These are phyloP conservation scores for Pseudopyricularia cyperi DNA, from an alignment of 2,329 filamentous ascomycete species.

Conservation along the genomic window DNA sequence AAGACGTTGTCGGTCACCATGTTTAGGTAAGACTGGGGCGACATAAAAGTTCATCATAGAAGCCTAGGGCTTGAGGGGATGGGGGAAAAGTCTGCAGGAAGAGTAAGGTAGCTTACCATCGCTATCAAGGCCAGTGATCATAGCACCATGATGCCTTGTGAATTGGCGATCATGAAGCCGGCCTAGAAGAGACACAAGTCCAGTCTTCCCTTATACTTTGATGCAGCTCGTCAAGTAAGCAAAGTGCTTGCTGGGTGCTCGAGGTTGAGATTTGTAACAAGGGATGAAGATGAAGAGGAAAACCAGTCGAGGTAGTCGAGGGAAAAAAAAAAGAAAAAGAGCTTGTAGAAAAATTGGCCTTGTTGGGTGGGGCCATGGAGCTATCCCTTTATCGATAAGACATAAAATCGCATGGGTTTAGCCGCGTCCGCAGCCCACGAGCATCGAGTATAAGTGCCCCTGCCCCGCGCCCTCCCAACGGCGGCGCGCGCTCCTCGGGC, in stretches of 20 bases:
- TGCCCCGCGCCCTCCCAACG: background rate
- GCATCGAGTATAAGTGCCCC: background rate
- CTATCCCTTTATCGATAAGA: background rate
- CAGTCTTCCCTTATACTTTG: too few relatives aligned
- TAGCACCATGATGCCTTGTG: too few relatives aligned
- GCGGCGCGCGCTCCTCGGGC: background rate
- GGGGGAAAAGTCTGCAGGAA: background rate
- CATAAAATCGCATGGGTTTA: background rate
- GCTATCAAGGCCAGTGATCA: background rate
- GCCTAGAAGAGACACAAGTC: too few relatives aligned
- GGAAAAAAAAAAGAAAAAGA: background rate
- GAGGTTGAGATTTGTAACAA: background rate
- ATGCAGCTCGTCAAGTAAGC: too few relatives aligned
- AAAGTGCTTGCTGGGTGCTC: too few relatives aligned
- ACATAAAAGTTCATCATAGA: slow-evolving; percentile 41
- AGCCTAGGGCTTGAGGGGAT: slow-evolving; percentile 5
- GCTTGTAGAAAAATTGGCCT: background rate
- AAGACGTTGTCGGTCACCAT: slow-evolving; percentile 44
- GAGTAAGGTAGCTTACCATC: slow-evolving; percentile 2
- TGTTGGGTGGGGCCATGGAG: background rate
- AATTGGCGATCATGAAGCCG: too few relatives aligned
- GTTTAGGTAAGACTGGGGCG: slow-evolving; percentile 43
- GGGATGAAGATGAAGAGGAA: background rate
- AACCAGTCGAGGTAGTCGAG: background rate
- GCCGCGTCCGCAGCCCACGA: background rate